Conservation (phyloP, 352 stramenopile genomes). For the Phytopythium ostracodes region DNA sequence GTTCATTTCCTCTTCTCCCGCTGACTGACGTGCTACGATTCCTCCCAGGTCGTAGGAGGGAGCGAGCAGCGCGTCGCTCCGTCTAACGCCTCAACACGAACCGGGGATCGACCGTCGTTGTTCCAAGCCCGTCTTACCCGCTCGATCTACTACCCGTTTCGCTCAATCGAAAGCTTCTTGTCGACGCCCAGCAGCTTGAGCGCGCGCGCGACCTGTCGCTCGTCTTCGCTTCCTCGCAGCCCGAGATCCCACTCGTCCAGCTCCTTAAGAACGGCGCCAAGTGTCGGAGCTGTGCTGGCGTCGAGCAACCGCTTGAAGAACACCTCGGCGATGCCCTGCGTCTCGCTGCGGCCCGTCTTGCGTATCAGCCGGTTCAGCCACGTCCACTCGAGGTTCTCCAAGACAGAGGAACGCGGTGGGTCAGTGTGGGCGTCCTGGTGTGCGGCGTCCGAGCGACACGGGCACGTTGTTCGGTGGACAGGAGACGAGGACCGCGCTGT, state of each 20-base stretch:
- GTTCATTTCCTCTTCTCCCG: neutral
- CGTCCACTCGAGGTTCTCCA: constrained; percentile 25
- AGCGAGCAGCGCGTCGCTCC: neutral
- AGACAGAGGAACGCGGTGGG: neutral
- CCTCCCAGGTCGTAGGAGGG: constrained; percentile 2
- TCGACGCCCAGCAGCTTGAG: constrained; percentile 34
- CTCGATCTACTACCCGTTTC: constrained; percentile 3
- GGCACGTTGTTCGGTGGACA: neutral
- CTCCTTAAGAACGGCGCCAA: constrained; percentile 18
- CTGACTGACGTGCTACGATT: neutral
- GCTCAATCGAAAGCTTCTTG: constrained; percentile 26
- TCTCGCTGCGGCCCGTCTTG: constrained; percentile 5
- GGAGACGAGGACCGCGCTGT: too few species aligned
- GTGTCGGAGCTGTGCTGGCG: constrained; percentile 6
- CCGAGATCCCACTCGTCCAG: constrained; percentile 25
- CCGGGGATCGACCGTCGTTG: neutral
- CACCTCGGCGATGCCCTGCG: constrained; percentile 14
- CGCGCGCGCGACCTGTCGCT: constrained; percentile 20
- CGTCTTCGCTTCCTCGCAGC: constrained; percentile 6
- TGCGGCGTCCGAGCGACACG: neutral
- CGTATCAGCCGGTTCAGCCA: constrained; percentile 25
- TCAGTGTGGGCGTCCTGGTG: too few species aligned
- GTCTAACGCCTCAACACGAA: constrained; percentile 3
- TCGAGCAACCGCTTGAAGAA: constrained; percentile 28
- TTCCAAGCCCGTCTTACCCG: neutral